Base-by-base conservation (phyloP, 805 yeast genomes). In the Sugiyamaella boreocaroliniensis region DNA sequence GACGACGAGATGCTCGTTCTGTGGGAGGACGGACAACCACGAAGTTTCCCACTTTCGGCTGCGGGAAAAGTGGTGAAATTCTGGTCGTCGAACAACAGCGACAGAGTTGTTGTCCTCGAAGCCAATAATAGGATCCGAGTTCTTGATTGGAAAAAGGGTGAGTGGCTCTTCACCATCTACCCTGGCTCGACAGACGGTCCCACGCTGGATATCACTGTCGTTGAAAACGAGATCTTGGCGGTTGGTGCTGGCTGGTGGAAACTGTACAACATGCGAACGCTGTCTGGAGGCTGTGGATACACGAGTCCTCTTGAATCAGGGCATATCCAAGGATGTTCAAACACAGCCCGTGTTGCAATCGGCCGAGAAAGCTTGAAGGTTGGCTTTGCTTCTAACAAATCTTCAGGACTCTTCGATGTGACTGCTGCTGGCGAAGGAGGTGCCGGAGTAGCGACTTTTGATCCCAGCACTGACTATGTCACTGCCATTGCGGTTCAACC, bases 181-280 rank as follows among this genome's bases (percentile, higher is more conserved):
- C 71, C 72, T 14, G 56, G 54, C 26, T 22, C 26, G 26, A 22
- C 6, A 4, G 26, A 22, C 26, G 26, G 26, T 22, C 26, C 26
- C 26, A 22, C 26, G 6, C 6, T 22, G 26, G 26, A 22, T 22
- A 22, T 22, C 26, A 22, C 26, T 22, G 26, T 64, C 3, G 42
- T 53, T 22, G 58, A 65, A 19, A 66, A 60, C 1, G 60, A 60
- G 40, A 29, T 70, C 0, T 50, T 65, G 1, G 70, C 68, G 8
- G 51, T 68, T 16, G 73, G 72, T 8, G 58, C 62, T 16, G 72
- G 72, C 3, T 66, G 71, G 70, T 63, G 66, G 64, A 68, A 68
- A 49, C 54, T 58, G 18, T 70, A 66, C 53, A 56, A 61, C 18
- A 52, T 62, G 4, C 55, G 55, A 1, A 40, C 55, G 0, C 53